A percentile compares a stretch with the other conserved stretches of the same genome.
Evolutionary conservation across 1,284 basidiomycete species (phyloP).

Genomic region (Pascua guehoae): DNA sequence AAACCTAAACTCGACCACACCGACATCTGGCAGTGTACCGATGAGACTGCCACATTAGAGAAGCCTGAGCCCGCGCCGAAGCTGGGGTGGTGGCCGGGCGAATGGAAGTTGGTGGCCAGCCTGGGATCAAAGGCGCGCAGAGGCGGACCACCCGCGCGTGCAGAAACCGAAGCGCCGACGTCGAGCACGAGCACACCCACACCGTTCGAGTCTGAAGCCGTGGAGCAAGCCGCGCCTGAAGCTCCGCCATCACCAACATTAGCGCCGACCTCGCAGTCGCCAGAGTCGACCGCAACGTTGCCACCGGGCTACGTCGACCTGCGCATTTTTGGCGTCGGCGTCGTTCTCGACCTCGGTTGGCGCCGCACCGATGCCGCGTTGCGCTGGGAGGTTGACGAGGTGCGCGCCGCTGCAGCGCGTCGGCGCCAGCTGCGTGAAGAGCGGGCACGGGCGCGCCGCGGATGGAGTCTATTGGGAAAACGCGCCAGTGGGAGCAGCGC

Average conservation of each 20-base stretch:
- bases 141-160: too few relatives aligned
- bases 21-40: too few relatives aligned
- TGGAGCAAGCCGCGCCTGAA: too few relatives aligned
- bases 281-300: conserved; percentile 1
- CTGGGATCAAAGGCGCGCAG: too few relatives aligned
- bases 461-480: too few relatives aligned
- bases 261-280: background rate
- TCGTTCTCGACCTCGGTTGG: conserved; percentile 39
- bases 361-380: conserved; percentile 35
- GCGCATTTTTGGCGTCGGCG: conserved; percentile 32
- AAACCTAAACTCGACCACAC: background rate
- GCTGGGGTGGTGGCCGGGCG: conserved; percentile 8
- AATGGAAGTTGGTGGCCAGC: conserved; percentile 6
- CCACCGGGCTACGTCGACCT: conserved; percentile 33
- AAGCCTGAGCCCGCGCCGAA: background rate
- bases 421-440: too few relatives aligned
- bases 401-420: conserved; percentile 3
- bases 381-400: conserved; percentile 34
- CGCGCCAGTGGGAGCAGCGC: too few relatives aligned
- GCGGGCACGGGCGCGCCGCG: too few relatives aligned
- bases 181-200: too few relatives aligned
- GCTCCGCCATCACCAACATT: too few relatives aligned
- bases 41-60: background rate
- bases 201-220: too few relatives aligned
- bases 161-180: too few relatives aligned